A percentile compares a stretch with the other conserved stretches of the same genome.
These are phyloP conservation scores for Pseudogymnoascus sp. DNA, from an alignment of 2,329 filamentous ascomycete species.

Conservation along the genomic window DNA sequence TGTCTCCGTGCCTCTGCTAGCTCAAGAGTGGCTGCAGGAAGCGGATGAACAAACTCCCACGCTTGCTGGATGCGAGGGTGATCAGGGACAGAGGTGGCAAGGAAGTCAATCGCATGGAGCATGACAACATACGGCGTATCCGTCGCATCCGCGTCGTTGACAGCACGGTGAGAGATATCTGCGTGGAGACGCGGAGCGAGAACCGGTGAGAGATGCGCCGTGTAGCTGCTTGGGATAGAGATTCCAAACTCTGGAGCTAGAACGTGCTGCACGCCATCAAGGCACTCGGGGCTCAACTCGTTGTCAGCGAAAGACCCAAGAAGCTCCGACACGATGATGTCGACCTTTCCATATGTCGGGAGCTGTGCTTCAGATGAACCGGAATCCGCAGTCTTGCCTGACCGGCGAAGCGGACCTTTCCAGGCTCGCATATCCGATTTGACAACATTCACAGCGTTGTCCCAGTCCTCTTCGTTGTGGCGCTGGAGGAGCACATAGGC, in stretches of 20 bases:
- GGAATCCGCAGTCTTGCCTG: constrained; percentile 30
- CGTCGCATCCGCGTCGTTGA: constrained; percentile 63
- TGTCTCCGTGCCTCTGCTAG: constrained; percentile 50
- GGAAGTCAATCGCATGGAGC: constrained; percentile 81
- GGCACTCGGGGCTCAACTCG: constrained; percentile 90
- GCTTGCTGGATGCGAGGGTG: constrained; percentile 63
- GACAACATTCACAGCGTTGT: constrained; percentile 71
- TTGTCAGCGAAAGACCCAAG: constrained; percentile 96
- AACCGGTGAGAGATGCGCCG: constrained; percentile 88
- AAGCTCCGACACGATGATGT: constrained; percentile 90
- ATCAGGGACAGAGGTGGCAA: constrained; percentile 57
- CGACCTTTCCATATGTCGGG: constrained; percentile 60
- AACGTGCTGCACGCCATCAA: constrained; percentile 91
- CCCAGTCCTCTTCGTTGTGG: constrained; percentile 80
- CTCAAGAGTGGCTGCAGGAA: constrained; percentile 53
- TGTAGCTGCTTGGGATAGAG: constrained; percentile 89
- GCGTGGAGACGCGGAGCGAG: constrained; percentile 78
- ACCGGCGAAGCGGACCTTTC: constrained; percentile 65
- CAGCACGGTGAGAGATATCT: constrained; percentile 62
- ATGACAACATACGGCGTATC: constrained; percentile 94
- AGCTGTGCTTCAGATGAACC: constrained; percentile 33
- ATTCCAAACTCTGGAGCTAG: constrained; percentile 74
- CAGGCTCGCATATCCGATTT: constrained; percentile 97
- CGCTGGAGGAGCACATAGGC: constrained; percentile 88
- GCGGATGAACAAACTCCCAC: constrained; percentile 75